Conservation (phyloP, 768 basidiomycete genomes). For the Suillus fuscotomentosus region DNA sequence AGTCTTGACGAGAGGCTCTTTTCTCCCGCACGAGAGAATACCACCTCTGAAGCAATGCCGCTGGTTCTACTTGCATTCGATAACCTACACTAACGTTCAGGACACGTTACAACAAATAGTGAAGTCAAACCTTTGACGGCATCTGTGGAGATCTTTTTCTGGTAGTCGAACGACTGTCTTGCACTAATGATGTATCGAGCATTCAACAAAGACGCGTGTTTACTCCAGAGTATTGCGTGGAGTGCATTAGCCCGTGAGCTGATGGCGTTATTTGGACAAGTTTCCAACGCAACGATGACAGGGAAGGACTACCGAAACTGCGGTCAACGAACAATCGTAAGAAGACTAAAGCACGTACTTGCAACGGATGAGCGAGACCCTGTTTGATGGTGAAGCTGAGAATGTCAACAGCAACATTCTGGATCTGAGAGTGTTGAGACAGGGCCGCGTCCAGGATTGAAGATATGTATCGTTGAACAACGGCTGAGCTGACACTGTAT, state of each 20-base stretch:
- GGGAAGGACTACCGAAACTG: conserved; percentile 70
- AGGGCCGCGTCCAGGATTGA: conserved; percentile 82
- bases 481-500: conserved; percentile 84
- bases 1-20: conserved; percentile 80
- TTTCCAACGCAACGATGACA: conserved; percentile 91
- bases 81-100: conserved; percentile 46
- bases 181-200: conserved; percentile 83
- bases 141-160: conserved; percentile 52
- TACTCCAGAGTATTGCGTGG: conserved; percentile 80
- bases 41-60: conserved; percentile 86
- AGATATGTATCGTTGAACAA: conserved; percentile 88
- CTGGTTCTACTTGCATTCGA: conserved; percentile 58
- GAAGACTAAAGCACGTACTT: conserved; percentile 44
- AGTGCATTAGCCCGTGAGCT: conserved; percentile 77
- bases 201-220: conserved; percentile 88
- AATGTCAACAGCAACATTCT: conserved; percentile 85
- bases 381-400: conserved; percentile 92
- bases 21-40: conserved; percentile 92
- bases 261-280: conserved; percentile 58
- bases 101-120: not conserved
- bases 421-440: conserved; percentile 66
- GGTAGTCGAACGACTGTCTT: conserved; percentile 79
- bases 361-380: conserved; percentile 92
- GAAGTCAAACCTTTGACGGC: conserved; percentile 48
- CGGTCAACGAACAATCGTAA: conserved; percentile 1